Percentiles rank a stretch among this genome's conserved stretches.
Conservation (phyloP, 1,139 yeast genomes). For the Scheffersomyces insectosa region DNA sequence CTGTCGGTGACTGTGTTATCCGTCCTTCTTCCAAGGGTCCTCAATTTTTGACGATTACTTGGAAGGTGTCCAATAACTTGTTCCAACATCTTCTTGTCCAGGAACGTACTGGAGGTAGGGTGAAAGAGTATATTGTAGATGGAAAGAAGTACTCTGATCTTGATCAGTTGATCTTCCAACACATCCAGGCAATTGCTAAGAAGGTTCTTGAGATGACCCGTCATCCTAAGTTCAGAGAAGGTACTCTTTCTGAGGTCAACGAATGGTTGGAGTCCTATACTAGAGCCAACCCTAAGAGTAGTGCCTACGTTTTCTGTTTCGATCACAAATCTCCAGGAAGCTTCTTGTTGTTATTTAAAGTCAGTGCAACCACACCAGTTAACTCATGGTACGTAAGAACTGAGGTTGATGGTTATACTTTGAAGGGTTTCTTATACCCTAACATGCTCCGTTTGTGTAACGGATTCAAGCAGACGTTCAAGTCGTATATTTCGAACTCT, state of each 20-base stretch:
- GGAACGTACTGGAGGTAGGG: constrained; percentile 60
- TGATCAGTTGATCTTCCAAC: constrained; percentile 90
- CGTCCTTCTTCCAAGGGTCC: constrained; percentile 92
- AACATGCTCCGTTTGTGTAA: constrained; percentile 86
- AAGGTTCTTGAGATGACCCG: constrained; percentile 82
- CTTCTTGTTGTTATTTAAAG: constrained; percentile 81
- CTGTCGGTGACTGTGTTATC: constrained; percentile 89
- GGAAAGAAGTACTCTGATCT: constrained; percentile 74
- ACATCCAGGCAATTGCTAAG: constrained; percentile 81
- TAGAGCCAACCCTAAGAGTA: constrained; percentile 85
- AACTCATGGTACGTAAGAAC: constrained; percentile 90
- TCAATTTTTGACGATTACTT: constrained; percentile 86
- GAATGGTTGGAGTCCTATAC: constrained; percentile 90
- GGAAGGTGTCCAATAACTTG: constrained; percentile 91
- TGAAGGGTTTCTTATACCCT: constrained; percentile 80
- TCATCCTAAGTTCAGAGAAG: constrained; percentile 86
- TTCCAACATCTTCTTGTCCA: constrained; percentile 90
- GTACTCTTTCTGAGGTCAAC: constrained; percentile 76
- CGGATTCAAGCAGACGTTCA: constrained; percentile 77
- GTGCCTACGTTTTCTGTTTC: constrained; percentile 88
- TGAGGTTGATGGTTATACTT: constrained; percentile 79
- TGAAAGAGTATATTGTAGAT: constrained; percentile 69
- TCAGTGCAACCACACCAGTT: constrained; percentile 67
- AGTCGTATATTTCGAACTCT: constrained; percentile 28
- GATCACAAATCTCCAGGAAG: constrained; percentile 93